Evolutionary conservation across 2,329 filamentous ascomycete genomes (phyloP).

Genomic region (Tolypocladium tropicale): DNA sequence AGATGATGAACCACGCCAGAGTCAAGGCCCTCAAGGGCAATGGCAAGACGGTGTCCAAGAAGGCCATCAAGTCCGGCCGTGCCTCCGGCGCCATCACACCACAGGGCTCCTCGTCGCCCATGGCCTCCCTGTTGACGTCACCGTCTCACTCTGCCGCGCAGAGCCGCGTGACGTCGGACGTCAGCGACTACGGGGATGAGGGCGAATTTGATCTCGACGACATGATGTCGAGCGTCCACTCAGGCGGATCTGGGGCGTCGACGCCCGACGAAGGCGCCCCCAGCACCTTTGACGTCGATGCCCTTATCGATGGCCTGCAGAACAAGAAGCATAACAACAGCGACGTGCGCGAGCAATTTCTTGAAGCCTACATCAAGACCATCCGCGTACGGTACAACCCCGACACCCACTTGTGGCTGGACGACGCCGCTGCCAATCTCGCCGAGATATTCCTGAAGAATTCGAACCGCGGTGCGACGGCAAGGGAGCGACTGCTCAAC

Average conservation of each 20-base stretch:
- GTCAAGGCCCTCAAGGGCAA: constrained; percentile 60
- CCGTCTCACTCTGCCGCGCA: constrained; percentile 47
- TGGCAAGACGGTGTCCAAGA: constrained; percentile 62
- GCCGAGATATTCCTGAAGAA: constrained; percentile 59
- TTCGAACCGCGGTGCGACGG: constrained; percentile 57
- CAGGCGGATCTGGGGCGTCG: constrained; percentile 32
- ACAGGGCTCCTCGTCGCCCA: constrained; percentile 51
- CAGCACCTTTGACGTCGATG: constrained; percentile 47
- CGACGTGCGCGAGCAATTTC: constrained; percentile 50
- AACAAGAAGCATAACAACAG: constrained; percentile 68
- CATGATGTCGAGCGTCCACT: constrained; percentile 32
- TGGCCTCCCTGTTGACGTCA: constrained; percentile 45
- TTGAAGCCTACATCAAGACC: constrained; percentile 29
- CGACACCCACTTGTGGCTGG: constrained; percentile 34
- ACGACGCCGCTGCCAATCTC: constrained; percentile 44
- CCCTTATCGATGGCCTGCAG: constrained; percentile 60
- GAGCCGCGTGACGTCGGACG: constrained; percentile 54
- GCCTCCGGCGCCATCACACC: constrained; percentile 49
- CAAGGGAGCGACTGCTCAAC: constrained; percentile 59
- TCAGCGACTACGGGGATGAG: constrained; percentile 42
- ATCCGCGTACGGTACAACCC: constrained; percentile 37
- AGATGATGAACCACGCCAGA: constrained; percentile 57
- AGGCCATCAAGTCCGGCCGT: constrained; percentile 49
- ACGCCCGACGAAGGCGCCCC: constrained; percentile 60
- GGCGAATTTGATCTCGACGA: constrained; percentile 27